Base-by-base conservation (phyloP, 495 filamentous ascomycete genomes). In the Letharia lupina region DNA sequence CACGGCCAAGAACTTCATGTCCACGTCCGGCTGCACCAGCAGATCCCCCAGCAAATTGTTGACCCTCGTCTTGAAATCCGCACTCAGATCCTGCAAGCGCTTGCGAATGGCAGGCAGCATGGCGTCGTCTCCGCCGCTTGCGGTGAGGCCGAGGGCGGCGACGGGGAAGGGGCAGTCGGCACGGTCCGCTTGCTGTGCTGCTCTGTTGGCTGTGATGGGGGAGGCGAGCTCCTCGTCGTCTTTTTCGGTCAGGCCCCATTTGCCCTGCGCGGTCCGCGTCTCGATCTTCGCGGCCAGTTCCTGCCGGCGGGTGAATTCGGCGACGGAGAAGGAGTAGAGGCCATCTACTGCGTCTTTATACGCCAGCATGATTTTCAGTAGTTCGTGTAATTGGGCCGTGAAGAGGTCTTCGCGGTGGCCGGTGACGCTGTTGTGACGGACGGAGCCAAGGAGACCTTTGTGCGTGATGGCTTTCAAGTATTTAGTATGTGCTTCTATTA, bases 271-370 rank as follows among this genome's bases (percentile, higher is more conserved):
- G 20, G 84, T 86, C 64, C 85, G 83, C 2, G 79, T 83, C 63
- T 89, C 86, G 69, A 89, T 86, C 54, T 84, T 84, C 1, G 93
- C 89, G 69, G 84, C 87, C 40, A 85, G 80, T 70, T 96, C 95
- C 76, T 99, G 93, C 6, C 91, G 82, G 28, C 87, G 85, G 31
- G 91, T 96, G 78, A 95, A 98, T 71, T 98, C 95, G 3, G 91
- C 88, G 4, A 98, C 91, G 45, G 86, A 90, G 81, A 93, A 96
- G 41, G 88, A 89, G 79, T 98, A 98, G 7, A 99, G 82, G 2
- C 93, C 92, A 72, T 98, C 93, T 23, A 99, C 93, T 61, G 84
- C 89, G 73, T 96, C 93, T 71, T 91, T 89, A 79, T 96, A 99
- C 13, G 85, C 83, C 13, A 99, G 86, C 94, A 98, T 98, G 58